phyloP scores from a whole-genome alignment of 1,139 yeast genomes.

The Yamadazyma diddensiae region DNA sequence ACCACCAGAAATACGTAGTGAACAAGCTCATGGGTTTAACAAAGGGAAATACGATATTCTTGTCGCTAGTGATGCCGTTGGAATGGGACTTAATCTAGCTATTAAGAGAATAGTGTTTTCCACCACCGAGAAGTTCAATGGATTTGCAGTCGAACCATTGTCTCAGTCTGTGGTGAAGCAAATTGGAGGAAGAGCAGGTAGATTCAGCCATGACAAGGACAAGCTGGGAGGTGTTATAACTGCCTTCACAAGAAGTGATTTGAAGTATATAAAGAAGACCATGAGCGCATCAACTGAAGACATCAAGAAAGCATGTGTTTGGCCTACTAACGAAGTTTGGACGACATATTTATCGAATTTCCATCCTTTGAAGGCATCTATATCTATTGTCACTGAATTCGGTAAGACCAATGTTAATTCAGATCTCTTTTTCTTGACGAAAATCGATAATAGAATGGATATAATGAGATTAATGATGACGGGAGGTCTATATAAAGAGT shows the following conservation, averaged over 20 bases:
- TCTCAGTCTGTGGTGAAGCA: conserved; percentile 75
- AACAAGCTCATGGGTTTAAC: conserved; percentile 80
- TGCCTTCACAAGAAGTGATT: conserved; percentile 44
- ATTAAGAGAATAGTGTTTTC: conserved; percentile 79
- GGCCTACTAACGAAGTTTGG: conserved; percentile 73
- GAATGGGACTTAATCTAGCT: conserved; percentile 91
- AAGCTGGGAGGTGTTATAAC: conserved; percentile 60
- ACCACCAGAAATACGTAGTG: conserved; percentile 91
- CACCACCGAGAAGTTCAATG: conserved; percentile 68
- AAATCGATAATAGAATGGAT: conserved; percentile 41
- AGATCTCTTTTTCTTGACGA: conserved; percentile 37
- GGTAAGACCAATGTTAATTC: conserved; percentile 18
- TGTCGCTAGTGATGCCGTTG: conserved; percentile 95
- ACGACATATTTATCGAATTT: conserved; percentile 53
- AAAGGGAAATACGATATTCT: conserved; percentile 70
- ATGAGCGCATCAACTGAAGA: conserved; percentile 47
- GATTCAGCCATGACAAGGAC: conserved; percentile 47
- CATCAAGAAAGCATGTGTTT: conserved; percentile 54
- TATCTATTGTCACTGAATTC: conserved; percentile 47
- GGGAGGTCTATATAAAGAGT: conserved; percentile 22
- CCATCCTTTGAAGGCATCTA: conserved; percentile 44
- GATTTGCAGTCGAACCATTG: conserved; percentile 46
- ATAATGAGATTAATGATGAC: conserved; percentile 46
- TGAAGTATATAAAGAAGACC: conserved; percentile 40
- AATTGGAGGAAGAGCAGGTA: conserved; percentile 96